Conservation (phyloP, 768 basidiomycete species). For the Amylocystis lapponica region DNA sequence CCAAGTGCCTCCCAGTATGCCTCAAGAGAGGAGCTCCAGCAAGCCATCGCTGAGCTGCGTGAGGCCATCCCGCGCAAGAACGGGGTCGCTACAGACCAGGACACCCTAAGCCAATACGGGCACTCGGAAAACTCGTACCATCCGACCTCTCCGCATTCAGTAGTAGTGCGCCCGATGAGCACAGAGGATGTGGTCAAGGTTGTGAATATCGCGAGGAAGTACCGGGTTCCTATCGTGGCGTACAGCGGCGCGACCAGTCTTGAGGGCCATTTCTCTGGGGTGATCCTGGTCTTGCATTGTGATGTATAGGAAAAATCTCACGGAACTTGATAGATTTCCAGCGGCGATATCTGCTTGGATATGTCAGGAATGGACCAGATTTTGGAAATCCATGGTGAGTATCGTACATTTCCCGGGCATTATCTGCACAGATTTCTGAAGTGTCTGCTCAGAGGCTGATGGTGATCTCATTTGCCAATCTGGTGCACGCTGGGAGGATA, state of each 20-base stretch:
- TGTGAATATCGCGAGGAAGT: constrained; percentile 70
- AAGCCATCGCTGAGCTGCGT: constrained; percentile 50
- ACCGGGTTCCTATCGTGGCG: constrained; percentile 70
- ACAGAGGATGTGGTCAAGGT: constrained; percentile 82
- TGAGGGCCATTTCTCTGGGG: constrained; percentile 82
- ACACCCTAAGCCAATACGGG: constrained; percentile 49
- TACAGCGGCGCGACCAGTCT: constrained; percentile 85
- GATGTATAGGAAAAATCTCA: neutral
- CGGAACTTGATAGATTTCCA: constrained; percentile 3
- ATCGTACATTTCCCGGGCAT: neutral
- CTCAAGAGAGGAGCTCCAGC: constrained; percentile 37
- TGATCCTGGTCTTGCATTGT: constrained; percentile 20
- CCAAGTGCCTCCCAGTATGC: constrained; percentile 33
- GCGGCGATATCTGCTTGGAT: constrained; percentile 63
- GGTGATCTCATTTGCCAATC: constrained; percentile 73
- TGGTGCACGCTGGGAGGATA: constrained; percentile 73
- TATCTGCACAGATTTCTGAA: neutral
- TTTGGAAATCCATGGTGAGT: constrained; percentile 44
- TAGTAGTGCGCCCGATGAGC: constrained; percentile 51
- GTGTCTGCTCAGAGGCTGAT: constrained; percentile 48
- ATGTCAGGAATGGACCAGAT: constrained; percentile 64
- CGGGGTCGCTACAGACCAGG: constrained; percentile 45
- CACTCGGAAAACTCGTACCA: constrained; percentile 69
- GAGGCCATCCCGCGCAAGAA: constrained; percentile 39
- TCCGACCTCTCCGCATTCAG: constrained; percentile 31